These are phyloP conservation scores for Exidia glandulosa DNA, from an alignment of 768 basidiomycete genomes.

Conservation along the genomic window DNA sequence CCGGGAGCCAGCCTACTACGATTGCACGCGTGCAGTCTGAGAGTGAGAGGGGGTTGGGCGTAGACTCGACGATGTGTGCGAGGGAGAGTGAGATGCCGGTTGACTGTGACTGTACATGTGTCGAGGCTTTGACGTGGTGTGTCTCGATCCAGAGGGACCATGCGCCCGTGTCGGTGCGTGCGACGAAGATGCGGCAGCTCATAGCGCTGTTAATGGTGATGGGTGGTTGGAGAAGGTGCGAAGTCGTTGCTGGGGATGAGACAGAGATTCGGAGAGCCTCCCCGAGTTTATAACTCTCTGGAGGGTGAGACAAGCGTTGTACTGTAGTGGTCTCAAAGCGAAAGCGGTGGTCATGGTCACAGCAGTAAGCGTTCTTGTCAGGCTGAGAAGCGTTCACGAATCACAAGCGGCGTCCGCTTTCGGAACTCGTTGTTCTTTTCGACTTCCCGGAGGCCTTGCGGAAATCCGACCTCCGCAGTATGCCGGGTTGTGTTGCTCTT, in stretches of 20 bases:
- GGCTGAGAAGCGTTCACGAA: too few species aligned
- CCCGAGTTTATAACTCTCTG: too few species aligned
- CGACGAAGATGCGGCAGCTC: not conserved
- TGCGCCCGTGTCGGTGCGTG: not conserved
- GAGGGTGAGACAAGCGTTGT: too few species aligned
- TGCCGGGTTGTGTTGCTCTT: too few species aligned
- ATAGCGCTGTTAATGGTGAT: not conserved
- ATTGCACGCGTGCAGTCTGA: not conserved
- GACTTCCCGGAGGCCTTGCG: too few species aligned
- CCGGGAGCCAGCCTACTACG: not conserved
- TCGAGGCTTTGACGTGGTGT: not conserved
- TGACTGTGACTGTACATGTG: too few species aligned
- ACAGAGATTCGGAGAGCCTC: not conserved
- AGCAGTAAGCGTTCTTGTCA: too few species aligned
- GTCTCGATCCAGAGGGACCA: not conserved
- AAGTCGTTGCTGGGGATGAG: not conserved
- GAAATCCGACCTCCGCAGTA: too few species aligned
- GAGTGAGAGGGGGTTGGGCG: not conserved
- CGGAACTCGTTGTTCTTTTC: too few species aligned
- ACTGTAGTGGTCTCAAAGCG: too few species aligned
- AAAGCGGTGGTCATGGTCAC: too few species aligned
- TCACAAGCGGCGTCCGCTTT: too few species aligned
- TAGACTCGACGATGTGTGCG: not conserved
- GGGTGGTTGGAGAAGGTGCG: not conserved
- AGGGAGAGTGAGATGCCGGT: not conserved